Conservation (phyloP, 2,329 filamentous ascomycete genomes). For the Fusarium sp. region DNA sequence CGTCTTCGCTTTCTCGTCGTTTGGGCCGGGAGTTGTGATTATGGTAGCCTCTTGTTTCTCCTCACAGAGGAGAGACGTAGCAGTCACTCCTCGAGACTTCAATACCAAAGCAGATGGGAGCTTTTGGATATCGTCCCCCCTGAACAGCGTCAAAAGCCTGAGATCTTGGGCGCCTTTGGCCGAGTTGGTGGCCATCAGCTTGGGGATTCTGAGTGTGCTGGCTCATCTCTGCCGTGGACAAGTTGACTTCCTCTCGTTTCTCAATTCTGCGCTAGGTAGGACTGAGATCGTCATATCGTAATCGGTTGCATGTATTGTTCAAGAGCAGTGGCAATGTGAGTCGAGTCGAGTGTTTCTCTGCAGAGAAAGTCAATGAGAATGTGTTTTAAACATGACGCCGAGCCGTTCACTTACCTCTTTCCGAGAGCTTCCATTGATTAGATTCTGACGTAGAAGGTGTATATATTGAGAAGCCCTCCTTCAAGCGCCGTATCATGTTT, state of each 20-base stretch:
- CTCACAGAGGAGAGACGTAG: no score
- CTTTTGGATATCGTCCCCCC: fast-evolving
- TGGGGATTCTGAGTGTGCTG: fast-evolving
- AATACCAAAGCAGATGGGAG: fast-evolving
- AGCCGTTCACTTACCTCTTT: no score
- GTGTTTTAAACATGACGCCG: not conserved
- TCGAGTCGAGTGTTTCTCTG: not conserved
- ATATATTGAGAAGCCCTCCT: fast-evolving
- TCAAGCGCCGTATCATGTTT: fast-evolving
- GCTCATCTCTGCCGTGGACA: no score
- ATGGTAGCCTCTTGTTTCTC: fast-evolving
- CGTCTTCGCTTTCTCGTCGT: fast-evolving
- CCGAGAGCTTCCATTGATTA: fast-evolving
- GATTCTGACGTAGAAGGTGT: fast-evolving
- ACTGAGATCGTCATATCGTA: fast-evolving
- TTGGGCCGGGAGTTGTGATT: not conserved
- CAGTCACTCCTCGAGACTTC: no score
- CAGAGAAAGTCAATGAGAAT: not conserved
- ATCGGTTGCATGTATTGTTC: fast-evolving
- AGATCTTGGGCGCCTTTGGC: not conserved
- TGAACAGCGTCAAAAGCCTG: fast-evolving
- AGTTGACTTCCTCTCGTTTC: not conserved
- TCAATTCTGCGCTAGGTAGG: fast-evolving
- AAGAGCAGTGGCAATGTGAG: fast-evolving
- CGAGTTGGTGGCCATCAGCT: no score